These are phyloP conservation scores for Geotrichum australiense DNA, from an alignment of 1,139 yeast species.

Conservation along the genomic window DNA sequence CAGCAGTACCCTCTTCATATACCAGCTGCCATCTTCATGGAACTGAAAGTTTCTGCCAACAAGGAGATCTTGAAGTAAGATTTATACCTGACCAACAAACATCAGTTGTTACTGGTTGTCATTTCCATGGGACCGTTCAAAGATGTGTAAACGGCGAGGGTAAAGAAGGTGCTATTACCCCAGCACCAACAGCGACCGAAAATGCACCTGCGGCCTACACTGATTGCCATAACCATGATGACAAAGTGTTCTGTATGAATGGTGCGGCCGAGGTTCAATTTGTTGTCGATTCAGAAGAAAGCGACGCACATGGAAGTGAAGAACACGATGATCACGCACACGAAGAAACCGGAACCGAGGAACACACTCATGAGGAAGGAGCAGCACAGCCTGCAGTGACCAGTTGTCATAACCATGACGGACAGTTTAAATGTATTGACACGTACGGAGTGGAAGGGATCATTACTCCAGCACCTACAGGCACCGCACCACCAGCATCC, in stretches of 20 bases:
- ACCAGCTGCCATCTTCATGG: conserved; percentile 35
- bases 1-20: conserved; percentile 28
- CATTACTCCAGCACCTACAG: conserved; percentile 10
- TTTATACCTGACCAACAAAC: too few species aligned
- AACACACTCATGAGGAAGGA: not conserved
- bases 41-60: conserved; percentile 29
- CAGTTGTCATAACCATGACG: conserved; percentile 14
- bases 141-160: conserved; percentile 32
- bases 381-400: conserved; percentile 18
- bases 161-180: conserved; percentile 32
- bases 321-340: conserved; percentile 14
- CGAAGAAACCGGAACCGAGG: not conserved
- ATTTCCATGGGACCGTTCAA: conserved; percentile 31
- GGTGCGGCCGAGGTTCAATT: conserved; percentile 31
- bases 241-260: conserved; percentile 29
- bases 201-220: conserved; percentile 30
- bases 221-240: conserved; percentile 34
- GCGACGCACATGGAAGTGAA: conserved; percentile 4
- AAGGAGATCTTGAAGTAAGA: conserved; percentile 28
- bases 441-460: conserved; percentile 9
- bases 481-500: conserved; percentile 10
- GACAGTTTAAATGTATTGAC: conserved; percentile 5
- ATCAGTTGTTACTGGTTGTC: conserved; percentile 31
- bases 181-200: conserved; percentile 29
- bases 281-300: conserved; percentile 18